Percentiles rank a stretch among this genome's conserved stretches.
phyloP scores from a whole-genome alignment of 179 eudicot species.

The Monotropa hypopitys region DNA sequence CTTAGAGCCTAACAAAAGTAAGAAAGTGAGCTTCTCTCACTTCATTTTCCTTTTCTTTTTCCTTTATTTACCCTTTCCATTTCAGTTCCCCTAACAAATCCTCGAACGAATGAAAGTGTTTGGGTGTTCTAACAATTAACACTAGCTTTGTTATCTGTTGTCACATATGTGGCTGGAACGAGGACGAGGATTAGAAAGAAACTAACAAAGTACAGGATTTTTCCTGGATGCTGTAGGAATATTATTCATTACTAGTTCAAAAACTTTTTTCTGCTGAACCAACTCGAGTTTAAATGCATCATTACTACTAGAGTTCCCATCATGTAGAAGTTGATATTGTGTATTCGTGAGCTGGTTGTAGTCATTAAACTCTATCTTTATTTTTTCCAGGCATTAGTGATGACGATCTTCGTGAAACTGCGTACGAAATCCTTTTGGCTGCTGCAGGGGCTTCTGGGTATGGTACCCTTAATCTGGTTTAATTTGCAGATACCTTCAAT shows the following conservation, averaged over 20 bases:
- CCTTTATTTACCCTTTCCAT: not conserved
- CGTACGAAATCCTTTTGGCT: constrained; percentile 88
- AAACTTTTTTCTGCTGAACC: constrained; percentile 1
- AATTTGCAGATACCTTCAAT: constrained; percentile 3
- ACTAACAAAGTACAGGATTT: not conserved
- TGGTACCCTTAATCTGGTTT: constrained; percentile 14
- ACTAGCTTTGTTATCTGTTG: not conserved
- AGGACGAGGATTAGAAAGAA: not conserved
- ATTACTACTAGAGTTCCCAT: not conserved
- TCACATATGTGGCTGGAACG: not conserved
- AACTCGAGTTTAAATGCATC: not conserved
- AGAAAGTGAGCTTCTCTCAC: not conserved
- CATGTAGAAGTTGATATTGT: not conserved
- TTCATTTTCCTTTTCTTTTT: not conserved
- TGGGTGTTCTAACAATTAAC: not conserved
- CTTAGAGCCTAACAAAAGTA: not conserved
- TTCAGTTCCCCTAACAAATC: not conserved
- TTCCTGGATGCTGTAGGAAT: not conserved
- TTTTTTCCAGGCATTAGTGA: constrained; percentile 58
- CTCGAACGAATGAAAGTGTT: not conserved
- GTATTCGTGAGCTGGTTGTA: not conserved
- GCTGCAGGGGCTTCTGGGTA: constrained; percentile 99
- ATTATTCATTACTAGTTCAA: not conserved
- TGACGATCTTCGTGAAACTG: constrained; percentile 94
- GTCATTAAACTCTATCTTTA: constrained; percentile 5